Evolutionary conservation across 148 eudicot species (phyloP).

Genomic region (Camellia sinensis): DNA sequence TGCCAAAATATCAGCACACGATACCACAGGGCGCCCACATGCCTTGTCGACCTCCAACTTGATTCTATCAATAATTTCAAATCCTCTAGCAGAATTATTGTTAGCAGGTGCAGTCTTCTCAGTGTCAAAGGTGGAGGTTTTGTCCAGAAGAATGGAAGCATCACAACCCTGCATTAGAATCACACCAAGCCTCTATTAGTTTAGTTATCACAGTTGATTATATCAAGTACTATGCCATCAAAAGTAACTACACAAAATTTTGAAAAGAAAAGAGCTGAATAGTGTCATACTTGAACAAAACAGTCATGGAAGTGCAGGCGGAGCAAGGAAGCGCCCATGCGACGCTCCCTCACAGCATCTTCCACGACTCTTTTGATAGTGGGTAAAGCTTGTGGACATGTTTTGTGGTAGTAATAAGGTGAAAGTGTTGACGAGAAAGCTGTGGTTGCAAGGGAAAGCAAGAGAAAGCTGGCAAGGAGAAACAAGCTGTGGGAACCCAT

Average conservation of each 20-base stretch:
- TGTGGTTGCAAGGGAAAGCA: neutral
- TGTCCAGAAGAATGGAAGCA: constrained; percentile 32
- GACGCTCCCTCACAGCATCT: constrained; percentile 23
- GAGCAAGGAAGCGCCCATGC: constrained; percentile 38
- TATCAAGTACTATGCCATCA: neutral
- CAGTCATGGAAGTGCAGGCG: constrained; percentile 40
- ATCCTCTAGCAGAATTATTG: constrained; percentile 27
- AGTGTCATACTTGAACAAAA: constrained; percentile 24
- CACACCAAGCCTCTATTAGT: neutral
- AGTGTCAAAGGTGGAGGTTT: constrained; percentile 19
- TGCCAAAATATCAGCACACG: constrained; percentile 39
- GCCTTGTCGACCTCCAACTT: constrained; percentile 23
- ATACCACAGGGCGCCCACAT: constrained; percentile 25
- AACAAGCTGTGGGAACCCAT: neutral
- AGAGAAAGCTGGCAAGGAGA: constrained; percentile 4
- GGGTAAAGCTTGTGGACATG: constrained; percentile 31
- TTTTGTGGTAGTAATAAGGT: constrained; percentile 25
- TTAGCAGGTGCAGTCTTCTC: constrained; percentile 30
- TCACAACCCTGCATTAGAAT: constrained; percentile 31
- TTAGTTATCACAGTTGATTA: too few relatives aligned
- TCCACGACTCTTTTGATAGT: constrained; percentile 25
- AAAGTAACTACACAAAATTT: neutral
- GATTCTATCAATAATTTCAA: constrained; percentile 28
- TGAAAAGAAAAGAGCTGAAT: neutral
- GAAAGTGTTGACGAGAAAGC: constrained; percentile 10